These are phyloP conservation scores for Hypoxylon sp. DNA, from an alignment of 2,329 filamentous ascomycete genomes.

Conservation along the genomic window DNA sequence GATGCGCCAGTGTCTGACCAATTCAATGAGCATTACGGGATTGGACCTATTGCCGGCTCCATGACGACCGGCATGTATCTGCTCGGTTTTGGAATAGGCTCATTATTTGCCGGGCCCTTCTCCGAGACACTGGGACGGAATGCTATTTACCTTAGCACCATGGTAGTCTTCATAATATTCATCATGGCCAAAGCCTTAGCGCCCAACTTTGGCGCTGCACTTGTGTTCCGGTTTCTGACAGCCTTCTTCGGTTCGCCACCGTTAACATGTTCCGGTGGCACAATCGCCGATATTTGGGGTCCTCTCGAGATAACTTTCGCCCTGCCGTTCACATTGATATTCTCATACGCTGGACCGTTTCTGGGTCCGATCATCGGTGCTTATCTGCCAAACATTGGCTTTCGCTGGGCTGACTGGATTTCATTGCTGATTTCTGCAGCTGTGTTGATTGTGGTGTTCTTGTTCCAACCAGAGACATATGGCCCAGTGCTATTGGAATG, in stretches of 20 bases:
- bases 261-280: conserved; percentile 58
- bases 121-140: conserved; percentile 57
- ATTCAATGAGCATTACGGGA: conserved; percentile 32
- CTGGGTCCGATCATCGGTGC: conserved; percentile 52
- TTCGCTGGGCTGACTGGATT: conserved; percentile 58
- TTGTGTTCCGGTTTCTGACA: conserved; percentile 63
- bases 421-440: conserved; percentile 48
- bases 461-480: conserved; percentile 29
- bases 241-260: conserved; percentile 62
- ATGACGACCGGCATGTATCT: conserved; percentile 48
- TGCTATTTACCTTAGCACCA: conserved; percentile 56
- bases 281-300: conserved; percentile 57
- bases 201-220: conserved; percentile 58
- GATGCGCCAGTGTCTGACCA: conserved; percentile 25
- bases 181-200: conserved; percentile 60
- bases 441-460: conserved; percentile 5
- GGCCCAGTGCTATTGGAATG: background rate
- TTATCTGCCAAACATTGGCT: conserved; percentile 35
- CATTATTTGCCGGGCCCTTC: conserved; percentile 55
- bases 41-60: conserved; percentile 30
- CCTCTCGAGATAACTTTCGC: conserved; percentile 44
- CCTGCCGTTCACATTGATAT: conserved; percentile 49
- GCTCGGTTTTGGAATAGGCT: conserved; percentile 55
- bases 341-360: conserved; percentile 43
- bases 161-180: conserved; percentile 60